Conservation (phyloP, 345 rosid species). For the Gossypium sturtianum region DNA sequence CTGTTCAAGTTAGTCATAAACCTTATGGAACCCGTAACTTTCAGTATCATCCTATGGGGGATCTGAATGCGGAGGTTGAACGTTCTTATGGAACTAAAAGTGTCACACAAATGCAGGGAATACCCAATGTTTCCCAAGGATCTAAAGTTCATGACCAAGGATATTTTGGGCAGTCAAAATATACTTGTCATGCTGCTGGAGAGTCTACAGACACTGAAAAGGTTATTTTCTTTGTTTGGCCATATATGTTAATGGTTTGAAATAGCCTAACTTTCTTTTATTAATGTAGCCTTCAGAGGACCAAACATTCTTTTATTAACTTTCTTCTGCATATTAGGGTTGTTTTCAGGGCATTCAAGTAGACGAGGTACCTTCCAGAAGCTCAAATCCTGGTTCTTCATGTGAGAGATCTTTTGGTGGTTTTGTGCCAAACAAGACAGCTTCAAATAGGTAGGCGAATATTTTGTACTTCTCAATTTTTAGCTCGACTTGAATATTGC, state of each 20-base stretch:
- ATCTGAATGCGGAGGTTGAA: constrained; percentile 52
- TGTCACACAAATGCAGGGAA: constrained; percentile 36
- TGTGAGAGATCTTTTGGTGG: constrained; percentile 38
- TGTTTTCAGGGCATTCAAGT: constrained; percentile 32
- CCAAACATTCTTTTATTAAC: constrained; percentile 5
- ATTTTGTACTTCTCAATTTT: neutral
- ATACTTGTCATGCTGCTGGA: constrained; percentile 34
- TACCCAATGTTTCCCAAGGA: constrained; percentile 28
- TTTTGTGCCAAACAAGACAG: constrained; percentile 33
- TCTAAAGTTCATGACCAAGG: neutral
- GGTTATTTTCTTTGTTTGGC: constrained; percentile 29
- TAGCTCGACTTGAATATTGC: neutral
- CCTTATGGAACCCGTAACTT: constrained; percentile 54
- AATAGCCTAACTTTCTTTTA: neutral
- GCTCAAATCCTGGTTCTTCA: constrained; percentile 32
- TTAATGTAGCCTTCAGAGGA: neutral
- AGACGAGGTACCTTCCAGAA: constrained; percentile 34
- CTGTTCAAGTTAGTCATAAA: constrained; percentile 35
- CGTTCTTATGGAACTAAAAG: constrained; percentile 25
- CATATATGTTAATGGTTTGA: neutral
- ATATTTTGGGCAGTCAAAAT: neutral
- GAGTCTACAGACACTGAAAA: constrained; percentile 37
- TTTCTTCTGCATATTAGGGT: constrained; percentile 24
- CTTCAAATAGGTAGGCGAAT: constrained; percentile 52
- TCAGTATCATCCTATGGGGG: constrained; percentile 97